phyloP scores from a whole-genome alignment of 345 rosid species.

The Heritiera littoralis region DNA sequence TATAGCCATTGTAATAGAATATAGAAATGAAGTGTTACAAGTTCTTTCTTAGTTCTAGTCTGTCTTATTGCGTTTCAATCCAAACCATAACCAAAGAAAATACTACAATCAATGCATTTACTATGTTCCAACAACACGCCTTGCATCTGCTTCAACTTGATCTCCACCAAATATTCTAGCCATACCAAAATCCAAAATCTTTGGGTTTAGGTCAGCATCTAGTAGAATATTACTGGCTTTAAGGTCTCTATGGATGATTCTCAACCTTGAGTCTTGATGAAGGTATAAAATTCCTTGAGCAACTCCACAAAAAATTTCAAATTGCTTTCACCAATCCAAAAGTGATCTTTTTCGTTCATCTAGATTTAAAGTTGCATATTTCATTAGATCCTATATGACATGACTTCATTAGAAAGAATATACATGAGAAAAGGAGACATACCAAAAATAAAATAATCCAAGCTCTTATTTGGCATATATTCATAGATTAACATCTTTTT shows the following conservation, averaged over 20 bases:
- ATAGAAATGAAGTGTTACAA: background rate
- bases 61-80: no score
- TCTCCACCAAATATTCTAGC: constrained; percentile 57
- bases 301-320: constrained; percentile 52
- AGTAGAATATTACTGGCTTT: constrained; percentile 62
- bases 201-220: constrained; percentile 53
- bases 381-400: background rate
- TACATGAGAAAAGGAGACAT: constrained; percentile 16
- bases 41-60: background rate
- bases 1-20: constrained; percentile 49
- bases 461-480: constrained; percentile 59
- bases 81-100: no score
- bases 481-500: constrained; percentile 67
- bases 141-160: constrained; percentile 51
- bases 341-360: constrained; percentile 38
- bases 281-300: constrained; percentile 73
- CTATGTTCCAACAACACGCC: constrained; percentile 71
- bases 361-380: constrained; percentile 2
- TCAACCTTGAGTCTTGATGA: constrained; percentile 71
- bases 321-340: constrained; percentile 56
- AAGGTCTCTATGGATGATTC: constrained; percentile 72
- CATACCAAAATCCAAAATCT: constrained; percentile 69
- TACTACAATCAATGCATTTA: constrained; percentile 24
- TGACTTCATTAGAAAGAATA: background rate
- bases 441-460: constrained; percentile 59